phyloP scores from a whole-genome alignment of 306 rosid genomes.

The Amphicarpaea edgeworthii region DNA sequence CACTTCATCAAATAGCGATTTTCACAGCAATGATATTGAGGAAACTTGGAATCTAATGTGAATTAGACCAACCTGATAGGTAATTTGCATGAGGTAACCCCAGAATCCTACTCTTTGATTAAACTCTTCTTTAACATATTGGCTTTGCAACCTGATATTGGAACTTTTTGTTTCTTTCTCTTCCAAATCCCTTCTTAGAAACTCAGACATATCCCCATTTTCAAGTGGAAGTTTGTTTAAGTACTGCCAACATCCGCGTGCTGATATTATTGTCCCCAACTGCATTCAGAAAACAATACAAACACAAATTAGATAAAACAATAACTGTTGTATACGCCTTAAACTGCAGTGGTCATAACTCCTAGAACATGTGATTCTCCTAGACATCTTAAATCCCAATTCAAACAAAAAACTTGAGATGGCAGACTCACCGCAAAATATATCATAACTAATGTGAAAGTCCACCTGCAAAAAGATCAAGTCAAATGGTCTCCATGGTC shows the following conservation, averaged over 20 bases:
- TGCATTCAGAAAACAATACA: slow-evolving; percentile 41
- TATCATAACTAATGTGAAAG: slow-evolving; percentile 72
- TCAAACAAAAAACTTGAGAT: slow-evolving; percentile 10
- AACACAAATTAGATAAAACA: slow-evolving; percentile 10
- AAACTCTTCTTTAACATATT: slow-evolving; percentile 57
- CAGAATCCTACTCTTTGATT: slow-evolving; percentile 63
- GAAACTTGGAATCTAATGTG: slow-evolving; percentile 1
- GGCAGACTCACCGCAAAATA: slow-evolving; percentile 73
- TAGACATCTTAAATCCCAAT: not conserved
- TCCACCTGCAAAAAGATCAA: slow-evolving; percentile 69
- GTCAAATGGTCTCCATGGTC: slow-evolving; percentile 25
- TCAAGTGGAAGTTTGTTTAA: slow-evolving; percentile 44
- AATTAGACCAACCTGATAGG: slow-evolving; percentile 61
- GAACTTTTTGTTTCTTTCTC: slow-evolving; percentile 47
- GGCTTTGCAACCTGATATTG: slow-evolving; percentile 54
- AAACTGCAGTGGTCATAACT: not conserved
- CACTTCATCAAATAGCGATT: not conserved
- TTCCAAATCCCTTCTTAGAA: slow-evolving; percentile 54
- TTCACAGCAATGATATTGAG: not conserved
- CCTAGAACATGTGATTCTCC: slow-evolving; percentile 6
- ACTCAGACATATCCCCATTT: slow-evolving; percentile 48
- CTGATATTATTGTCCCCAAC: slow-evolving; percentile 78
- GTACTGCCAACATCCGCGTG: slow-evolving; percentile 71
- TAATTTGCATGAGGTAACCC: slow-evolving; percentile 74
- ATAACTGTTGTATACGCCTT: not conserved